Evolutionary conservation across 148 eudicot species (phyloP), one percentile per base, ranked within the genome.

Genomic region (Euryodendron excelsum): DNA sequence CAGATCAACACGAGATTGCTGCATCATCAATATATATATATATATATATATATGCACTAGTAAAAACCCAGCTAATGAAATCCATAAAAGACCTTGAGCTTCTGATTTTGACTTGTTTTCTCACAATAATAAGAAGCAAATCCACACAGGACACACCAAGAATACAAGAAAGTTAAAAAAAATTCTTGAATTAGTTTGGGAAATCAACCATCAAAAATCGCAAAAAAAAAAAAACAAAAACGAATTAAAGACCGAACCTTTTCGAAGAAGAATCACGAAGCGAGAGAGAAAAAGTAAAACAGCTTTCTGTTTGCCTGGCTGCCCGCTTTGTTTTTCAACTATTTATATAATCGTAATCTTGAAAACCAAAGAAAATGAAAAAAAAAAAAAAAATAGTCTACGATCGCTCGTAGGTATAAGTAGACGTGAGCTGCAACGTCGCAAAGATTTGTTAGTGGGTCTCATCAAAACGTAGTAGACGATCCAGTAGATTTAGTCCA

Each of bases 261-360:
- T 58, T 9, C 12, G 52, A 60, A 36, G 59, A 62, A 72, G 41
- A 41, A 41, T 28, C 18, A 15, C 3, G 34, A 23, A 10, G 25
- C 20, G 8, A 45, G 44, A 71, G 33, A 72, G 59, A 58, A 23
- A n/a, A n/a, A 14, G 69, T n/a, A 52, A 69, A 11, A 4, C 33
- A 45, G 60, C 37, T 30, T 34, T n/a, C 6, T 20, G 4, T 41
- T 17, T 9, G 53, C 53, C 44, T 17, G 2, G 34, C 34, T 3
- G n/a, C n/a, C n/a, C n/a, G n/a, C n/a, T 41, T 69, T 78, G 68
- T 41, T 41, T 61, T 78, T 25, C 45, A 14, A 67, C 80, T 77
- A 77, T 28, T 28, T 76, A 64, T 66, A 10, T 66, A n/a, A n/a
- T n/a, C n/a, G n/a, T n/a, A n/a, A n/a, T n/a, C n/a, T n/a, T n/a